These are phyloP conservation scores for Microbotryomycetes sp. DNA, from an alignment of 1,284 basidiomycete species.

Conservation along the genomic window DNA sequence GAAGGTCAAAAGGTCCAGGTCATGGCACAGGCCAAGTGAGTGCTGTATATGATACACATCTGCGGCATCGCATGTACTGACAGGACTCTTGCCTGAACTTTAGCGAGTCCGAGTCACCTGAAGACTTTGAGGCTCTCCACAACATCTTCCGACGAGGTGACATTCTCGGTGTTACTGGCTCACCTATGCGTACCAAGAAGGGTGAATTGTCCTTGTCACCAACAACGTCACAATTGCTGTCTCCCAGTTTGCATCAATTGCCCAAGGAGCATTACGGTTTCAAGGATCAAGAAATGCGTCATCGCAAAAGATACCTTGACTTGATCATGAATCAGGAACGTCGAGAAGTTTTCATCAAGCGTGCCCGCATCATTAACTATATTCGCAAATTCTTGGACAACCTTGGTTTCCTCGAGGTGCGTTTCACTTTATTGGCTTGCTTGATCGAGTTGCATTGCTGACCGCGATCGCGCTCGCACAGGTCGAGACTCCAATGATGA, in stretches of 20 bases:
- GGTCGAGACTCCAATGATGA: slow-evolving; percentile 98
- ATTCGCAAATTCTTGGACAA: slow-evolving; percentile 84
- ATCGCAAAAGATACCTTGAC: slow-evolving; percentile 98
- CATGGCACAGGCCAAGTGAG: slow-evolving; percentile 82
- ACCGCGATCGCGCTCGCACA: slow-evolving; percentile 16
- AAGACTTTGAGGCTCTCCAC: slow-evolving; percentile 67
- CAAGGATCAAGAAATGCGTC: slow-evolving; percentile 93
- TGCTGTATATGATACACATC: no score
- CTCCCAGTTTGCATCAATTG: slow-evolving; percentile 93
- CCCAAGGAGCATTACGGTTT: slow-evolving; percentile 79
- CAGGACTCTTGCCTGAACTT: neutral
- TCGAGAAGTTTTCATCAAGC: slow-evolving; percentile 84
- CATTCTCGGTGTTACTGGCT: slow-evolving; percentile 86
- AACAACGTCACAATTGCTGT: slow-evolving; percentile 74
- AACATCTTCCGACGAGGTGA: slow-evolving; percentile 90
- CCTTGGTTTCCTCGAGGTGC: slow-evolving; percentile 84
- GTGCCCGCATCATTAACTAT: slow-evolving; percentile 74
- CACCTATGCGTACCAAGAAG: slow-evolving; percentile 87
- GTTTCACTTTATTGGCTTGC: neutral
- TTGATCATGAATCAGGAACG: slow-evolving; percentile 91
- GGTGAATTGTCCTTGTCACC: slow-evolving; percentile 91
- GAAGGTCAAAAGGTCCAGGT: slow-evolving; percentile 94
- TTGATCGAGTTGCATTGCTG: neutral
- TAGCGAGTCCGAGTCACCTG: slow-evolving; percentile 53
- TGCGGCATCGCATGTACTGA: no score